A percentile compares a stretch with the other conserved stretches of the same genome.
These are phyloP conservation scores for Vicia faba DNA, from an alignment of 306 rosid species.

Conservation along the genomic window DNA sequence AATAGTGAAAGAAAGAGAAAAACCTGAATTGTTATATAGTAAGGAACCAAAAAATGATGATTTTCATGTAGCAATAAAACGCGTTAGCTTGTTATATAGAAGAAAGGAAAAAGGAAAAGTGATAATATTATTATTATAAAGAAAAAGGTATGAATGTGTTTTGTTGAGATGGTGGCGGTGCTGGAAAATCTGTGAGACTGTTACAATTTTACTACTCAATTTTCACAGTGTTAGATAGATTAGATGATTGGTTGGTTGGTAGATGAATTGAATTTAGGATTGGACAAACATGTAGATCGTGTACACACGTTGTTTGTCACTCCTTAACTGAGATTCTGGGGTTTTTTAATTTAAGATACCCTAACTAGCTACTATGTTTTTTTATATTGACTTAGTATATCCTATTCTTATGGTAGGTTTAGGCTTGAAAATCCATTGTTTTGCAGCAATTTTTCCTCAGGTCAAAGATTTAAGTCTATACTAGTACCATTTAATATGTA, in stretches of 20 bases:
- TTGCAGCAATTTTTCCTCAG: too few relatives aligned
- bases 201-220: not conserved
- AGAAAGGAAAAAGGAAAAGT: not conserved
- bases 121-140: not conserved
- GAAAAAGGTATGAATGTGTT: not conserved
- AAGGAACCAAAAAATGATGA: conserved; percentile 33
- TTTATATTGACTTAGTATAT: too few relatives aligned
- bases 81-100: conserved; percentile 11
- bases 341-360: too few relatives aligned
- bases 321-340: too few relatives aligned
- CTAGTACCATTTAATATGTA: too few relatives aligned
- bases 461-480: too few relatives aligned
- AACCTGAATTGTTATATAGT: conserved; percentile 17
- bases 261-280: not conserved
- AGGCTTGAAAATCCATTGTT: not conserved
- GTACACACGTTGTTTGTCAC: not conserved
- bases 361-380: not conserved
- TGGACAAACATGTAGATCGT: conserved; percentile 11
- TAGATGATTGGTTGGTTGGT: not conserved
- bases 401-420: not conserved
- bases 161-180: not conserved
- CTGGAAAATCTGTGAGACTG: not conserved
- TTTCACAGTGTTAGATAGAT: not conserved
- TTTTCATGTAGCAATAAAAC: not conserved
- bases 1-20: not conserved